phyloP scores from a whole-genome alignment of 176 grass and related monocot species.

The Ensete ventricosum region DNA sequence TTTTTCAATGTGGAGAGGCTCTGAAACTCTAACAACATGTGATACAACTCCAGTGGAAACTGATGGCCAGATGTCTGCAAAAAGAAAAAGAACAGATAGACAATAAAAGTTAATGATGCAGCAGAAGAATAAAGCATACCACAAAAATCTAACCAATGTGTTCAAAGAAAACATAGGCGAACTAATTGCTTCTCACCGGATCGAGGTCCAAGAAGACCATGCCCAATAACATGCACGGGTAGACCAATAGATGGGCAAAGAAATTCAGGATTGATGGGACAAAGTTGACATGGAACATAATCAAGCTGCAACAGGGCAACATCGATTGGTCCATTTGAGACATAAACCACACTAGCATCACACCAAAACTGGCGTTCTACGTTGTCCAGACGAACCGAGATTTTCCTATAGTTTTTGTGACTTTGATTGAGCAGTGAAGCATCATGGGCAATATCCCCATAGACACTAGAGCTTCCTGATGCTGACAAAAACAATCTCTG shows the following conservation, averaged over 20 bases:
- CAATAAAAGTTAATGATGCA: constrained; percentile 2
- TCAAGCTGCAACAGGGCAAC: constrained; percentile 82
- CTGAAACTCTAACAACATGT: constrained; percentile 49
- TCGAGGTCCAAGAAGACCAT: constrained; percentile 86
- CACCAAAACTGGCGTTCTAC: constrained; percentile 46
- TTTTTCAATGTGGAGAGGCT: constrained; percentile 26
- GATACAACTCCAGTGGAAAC: constrained; percentile 70
- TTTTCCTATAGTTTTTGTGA: constrained; percentile 50
- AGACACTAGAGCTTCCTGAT: constrained; percentile 20
- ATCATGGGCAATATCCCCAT: constrained; percentile 35
- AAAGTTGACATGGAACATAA: constrained; percentile 38
- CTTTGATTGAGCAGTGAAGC: constrained; percentile 34
- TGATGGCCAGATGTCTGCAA: constrained; percentile 56
- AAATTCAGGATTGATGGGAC: constrained; percentile 61
- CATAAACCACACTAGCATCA: constrained; percentile 64
- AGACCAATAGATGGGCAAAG: constrained; percentile 51
- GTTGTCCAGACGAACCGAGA: constrained; percentile 64
- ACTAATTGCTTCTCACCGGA: constrained; percentile 33
- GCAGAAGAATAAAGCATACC: constrained; percentile 6
- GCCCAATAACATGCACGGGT: constrained; percentile 58
- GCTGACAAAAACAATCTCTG: constrained; percentile 17
- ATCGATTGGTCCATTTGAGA: constrained; percentile 79
- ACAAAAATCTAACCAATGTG: neutral
- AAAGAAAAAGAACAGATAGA: constrained; percentile 1
- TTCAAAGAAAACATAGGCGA: neutral